phyloP scores from a whole-genome alignment of 2,329 filamentous ascomycete species.

The Trichoderma sp. region DNA sequence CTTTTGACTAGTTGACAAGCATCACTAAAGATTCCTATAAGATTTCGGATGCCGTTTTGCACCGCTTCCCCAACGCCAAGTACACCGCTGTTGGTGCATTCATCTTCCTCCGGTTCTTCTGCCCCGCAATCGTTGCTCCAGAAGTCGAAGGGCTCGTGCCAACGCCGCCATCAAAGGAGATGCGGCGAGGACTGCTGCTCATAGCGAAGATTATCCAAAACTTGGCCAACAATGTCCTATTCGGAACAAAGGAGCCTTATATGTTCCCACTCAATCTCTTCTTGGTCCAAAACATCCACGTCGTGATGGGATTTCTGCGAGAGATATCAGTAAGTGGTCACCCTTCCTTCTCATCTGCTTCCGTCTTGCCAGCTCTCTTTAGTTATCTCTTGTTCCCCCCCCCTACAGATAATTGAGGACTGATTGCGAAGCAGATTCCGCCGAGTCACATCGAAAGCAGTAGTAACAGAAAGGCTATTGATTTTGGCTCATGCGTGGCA shows the following conservation, averaged over 20 bases:
- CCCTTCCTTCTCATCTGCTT: no score
- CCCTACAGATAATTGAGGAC: not conserved
- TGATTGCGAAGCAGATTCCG: conserved; percentile 44
- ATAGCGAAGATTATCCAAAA: conserved; percentile 74
- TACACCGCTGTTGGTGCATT: conserved; percentile 73
- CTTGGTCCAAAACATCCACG: conserved; percentile 67
- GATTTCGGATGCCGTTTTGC: conserved; percentile 65
- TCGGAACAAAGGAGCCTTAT: conserved; percentile 71
- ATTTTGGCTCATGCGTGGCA: conserved; percentile 71
- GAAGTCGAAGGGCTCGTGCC: conserved; percentile 68
- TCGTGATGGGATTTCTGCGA: conserved; percentile 66
- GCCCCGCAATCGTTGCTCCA: conserved; percentile 70
- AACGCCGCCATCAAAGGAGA: conserved; percentile 64
- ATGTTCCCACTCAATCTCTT: conserved; percentile 74
- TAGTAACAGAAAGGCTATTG: conserved; percentile 56
- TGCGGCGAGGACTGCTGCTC: conserved; percentile 67
- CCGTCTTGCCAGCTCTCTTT: no score
- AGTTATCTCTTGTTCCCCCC: not conserved
- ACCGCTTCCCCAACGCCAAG: conserved; percentile 68
- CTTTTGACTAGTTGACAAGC: not conserved
- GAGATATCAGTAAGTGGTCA: conserved; percentile 62
- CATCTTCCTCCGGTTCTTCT: conserved; percentile 72
- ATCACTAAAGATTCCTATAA: conserved; percentile 34
- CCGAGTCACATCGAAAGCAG: conserved; percentile 50
- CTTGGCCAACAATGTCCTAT: conserved; percentile 70